Evolutionary conservation across 1,139 yeast species (phyloP).

Genomic region (Geotrichum restrictum): DNA sequence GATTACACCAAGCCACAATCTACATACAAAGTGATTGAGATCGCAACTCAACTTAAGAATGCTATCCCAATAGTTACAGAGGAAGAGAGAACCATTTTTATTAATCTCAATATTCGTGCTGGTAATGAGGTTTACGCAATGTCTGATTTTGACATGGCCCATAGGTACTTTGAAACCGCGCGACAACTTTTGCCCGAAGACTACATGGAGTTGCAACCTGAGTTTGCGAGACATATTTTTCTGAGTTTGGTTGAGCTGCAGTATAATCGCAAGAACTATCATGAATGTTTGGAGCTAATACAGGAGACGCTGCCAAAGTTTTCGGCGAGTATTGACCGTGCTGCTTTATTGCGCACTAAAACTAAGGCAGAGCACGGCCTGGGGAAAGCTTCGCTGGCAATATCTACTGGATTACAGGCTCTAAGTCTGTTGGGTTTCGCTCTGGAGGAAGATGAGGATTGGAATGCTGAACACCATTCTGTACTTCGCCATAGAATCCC

Average conservation of each 20-base stretch:
- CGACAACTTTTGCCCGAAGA: slow-evolving; percentile 26
- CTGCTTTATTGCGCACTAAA: slow-evolving; percentile 36
- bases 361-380: slow-evolving; percentile 44
- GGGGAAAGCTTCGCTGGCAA: slow-evolving; percentile 40
- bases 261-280: slow-evolving; percentile 30
- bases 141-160: slow-evolving; percentile 35
- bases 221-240: slow-evolving; percentile 28
- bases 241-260: slow-evolving; percentile 31
- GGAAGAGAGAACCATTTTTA: slow-evolving; percentile 28
- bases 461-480: slow-evolving; percentile 33
- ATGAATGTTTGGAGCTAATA: slow-evolving; percentile 29
- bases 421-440: slow-evolving; percentile 29
- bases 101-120: slow-evolving; percentile 31
- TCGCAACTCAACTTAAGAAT: slow-evolving; percentile 33
- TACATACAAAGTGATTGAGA: slow-evolving; percentile 31
- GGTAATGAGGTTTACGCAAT: slow-evolving; percentile 33
- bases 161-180: slow-evolving; percentile 32
- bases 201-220: slow-evolving; percentile 21
- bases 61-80: slow-evolving; percentile 32
- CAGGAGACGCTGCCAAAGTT: slow-evolving; percentile 25
- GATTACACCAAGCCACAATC: slow-evolving; percentile 27
- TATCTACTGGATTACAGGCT: slow-evolving; percentile 29
- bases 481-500: slow-evolving; percentile 42
- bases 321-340: slow-evolving; percentile 27
- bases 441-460: slow-evolving; percentile 40